Conservation (phyloP, 2,329 filamentous ascomycete species). For the Myriosclerotinia scirpicola region DNA sequence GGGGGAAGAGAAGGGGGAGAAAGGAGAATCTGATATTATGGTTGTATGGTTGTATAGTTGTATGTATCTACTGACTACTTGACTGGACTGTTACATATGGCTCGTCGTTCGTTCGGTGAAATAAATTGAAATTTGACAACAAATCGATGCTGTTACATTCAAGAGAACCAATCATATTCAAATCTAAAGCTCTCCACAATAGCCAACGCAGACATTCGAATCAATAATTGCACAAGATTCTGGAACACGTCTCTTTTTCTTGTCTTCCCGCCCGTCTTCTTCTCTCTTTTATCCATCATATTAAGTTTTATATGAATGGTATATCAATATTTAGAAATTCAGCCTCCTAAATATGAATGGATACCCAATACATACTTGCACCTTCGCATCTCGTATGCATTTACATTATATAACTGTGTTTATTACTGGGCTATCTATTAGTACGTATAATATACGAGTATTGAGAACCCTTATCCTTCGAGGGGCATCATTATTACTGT, state of each 20-base stretch:
- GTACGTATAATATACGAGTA: too few relatives aligned
- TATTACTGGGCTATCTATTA: too few relatives aligned
- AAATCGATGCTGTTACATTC: constrained; percentile 8
- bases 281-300: background rate
- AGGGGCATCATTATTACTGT: too few relatives aligned
- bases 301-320: too few relatives aligned
- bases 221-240: constrained; percentile 10
- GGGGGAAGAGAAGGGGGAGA: too few relatives aligned
- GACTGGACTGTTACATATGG: background rate
- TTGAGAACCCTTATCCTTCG: too few relatives aligned
- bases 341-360: too few relatives aligned
- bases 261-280: background rate
- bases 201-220: constrained; percentile 15
- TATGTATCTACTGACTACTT: background rate
- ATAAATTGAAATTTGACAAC: constrained; percentile 12
- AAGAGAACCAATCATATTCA: constrained; percentile 6
- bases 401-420: too few relatives aligned
- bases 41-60: background rate
- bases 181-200: background rate
- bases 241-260: background rate
- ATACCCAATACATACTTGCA: too few relatives aligned
- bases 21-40: background rate
- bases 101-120: background rate
- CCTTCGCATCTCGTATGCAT: too few relatives aligned
- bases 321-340: too few relatives aligned